Evolutionary conservation across 345 rosid genomes (phyloP).

Genomic region (Bretschneidera sinensis): DNA sequence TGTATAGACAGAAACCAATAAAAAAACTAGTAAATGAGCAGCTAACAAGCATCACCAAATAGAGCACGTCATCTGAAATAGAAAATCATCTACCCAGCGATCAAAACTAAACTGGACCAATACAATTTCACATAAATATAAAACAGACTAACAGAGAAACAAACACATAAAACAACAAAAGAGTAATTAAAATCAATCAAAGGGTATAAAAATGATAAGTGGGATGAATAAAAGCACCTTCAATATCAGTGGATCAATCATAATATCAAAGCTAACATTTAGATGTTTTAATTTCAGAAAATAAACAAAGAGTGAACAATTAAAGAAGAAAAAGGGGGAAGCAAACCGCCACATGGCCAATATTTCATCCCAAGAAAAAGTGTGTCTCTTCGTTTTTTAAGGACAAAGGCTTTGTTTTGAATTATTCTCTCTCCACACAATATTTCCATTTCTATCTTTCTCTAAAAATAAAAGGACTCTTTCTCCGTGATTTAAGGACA

Average conservation of each 20-base stretch:
- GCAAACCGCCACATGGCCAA: conserved; percentile 19
- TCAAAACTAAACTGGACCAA: no score
- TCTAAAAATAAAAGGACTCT: conserved; percentile 15
- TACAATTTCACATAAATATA: no score
- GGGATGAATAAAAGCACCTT: neutral
- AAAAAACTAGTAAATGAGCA: no score
- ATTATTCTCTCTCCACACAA: conserved; percentile 35
- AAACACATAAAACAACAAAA: neutral
- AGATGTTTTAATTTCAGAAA: neutral
- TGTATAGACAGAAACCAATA: no score
- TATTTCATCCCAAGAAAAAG: conserved; percentile 30
- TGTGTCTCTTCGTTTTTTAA: conserved; percentile 27
- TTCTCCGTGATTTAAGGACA: conserved; percentile 40
- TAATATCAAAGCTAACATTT: conserved; percentile 1
- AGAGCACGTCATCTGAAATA: no score
- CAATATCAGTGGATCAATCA: conserved; percentile 8
- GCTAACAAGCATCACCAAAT: no score
- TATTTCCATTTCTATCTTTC: no score
- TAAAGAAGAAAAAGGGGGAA: conserved; percentile 7
- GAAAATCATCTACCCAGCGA: no score
- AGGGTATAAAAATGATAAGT: neutral
- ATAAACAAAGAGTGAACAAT: neutral
- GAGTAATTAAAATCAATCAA: neutral
- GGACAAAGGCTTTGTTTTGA: conserved; percentile 23
- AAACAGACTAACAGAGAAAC: neutral